A percentile compares a stretch with the other conserved stretches of the same genome.
phyloP scores from a whole-genome alignment of 1,139 yeast genomes.

The Saccharomyces hybrid region DNA sequence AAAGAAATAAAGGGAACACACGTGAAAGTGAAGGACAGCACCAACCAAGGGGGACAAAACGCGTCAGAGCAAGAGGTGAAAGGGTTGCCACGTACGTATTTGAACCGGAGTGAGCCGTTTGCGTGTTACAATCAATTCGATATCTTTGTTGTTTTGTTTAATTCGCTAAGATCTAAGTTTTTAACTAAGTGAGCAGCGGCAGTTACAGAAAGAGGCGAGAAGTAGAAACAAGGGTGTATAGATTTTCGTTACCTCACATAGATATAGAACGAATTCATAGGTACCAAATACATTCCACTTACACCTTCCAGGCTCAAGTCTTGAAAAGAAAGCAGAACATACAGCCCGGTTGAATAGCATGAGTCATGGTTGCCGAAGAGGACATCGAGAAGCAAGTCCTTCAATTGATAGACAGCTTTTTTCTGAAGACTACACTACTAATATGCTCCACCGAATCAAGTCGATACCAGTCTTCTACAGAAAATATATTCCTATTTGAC shows the following conservation, averaged over 20 bases:
- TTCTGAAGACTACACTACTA: constrained; percentile 26
- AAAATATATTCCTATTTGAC: constrained; percentile 12
- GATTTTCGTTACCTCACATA: background rate
- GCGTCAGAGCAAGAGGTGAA: background rate
- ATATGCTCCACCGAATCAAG: constrained; percentile 25
- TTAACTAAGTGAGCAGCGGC: background rate
- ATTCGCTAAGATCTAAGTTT: background rate
- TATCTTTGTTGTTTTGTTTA: background rate
- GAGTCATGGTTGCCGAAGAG: background rate
- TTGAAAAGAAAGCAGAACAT: background rate
- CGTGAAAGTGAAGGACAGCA: background rate
- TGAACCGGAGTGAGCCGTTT: background rate
- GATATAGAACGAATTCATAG: background rate
- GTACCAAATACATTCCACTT: background rate
- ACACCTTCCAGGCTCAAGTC: background rate
- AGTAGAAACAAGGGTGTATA: background rate
- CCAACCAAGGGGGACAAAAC: background rate
- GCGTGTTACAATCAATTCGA: background rate
- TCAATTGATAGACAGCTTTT: constrained; percentile 28
- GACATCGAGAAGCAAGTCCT: constrained; percentile 13
- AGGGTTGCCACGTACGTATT: background rate
- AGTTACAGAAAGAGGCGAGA: background rate
- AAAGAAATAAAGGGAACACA: background rate
- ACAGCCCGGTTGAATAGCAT: background rate
- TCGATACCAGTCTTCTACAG: constrained; percentile 8